Evolutionary conservation across 2,329 filamentous ascomycete genomes (phyloP), one percentile per base, ranked within the genome.

Genomic region (Neofusicoccum sp.): DNA sequence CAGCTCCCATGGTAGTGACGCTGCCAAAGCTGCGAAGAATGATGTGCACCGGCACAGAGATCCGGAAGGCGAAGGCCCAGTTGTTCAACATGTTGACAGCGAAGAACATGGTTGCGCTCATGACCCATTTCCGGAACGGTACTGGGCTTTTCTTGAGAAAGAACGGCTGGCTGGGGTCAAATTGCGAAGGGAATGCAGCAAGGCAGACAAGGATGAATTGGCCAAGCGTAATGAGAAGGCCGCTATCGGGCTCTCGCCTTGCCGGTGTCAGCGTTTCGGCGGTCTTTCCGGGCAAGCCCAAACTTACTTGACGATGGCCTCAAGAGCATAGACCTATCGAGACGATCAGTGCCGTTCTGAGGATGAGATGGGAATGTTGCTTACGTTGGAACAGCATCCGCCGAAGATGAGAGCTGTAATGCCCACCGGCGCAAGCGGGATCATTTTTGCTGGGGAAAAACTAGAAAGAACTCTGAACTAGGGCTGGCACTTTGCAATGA

Each of bases 81-180:
- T 99, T 99, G 78, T 99, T 99, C 71, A 99, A 79, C 61, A 98
- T 86, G 69, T 98, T 99, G 76, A 99, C 95, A 64, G 85, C 84
- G 73, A 96, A 95, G 77, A 98, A 98, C 67, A 97, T 84, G 3
- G 89, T 79, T 43, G 96, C 96, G 71, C 96, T 97, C 69, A 93
- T 81, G 53, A 90, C 72, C 93, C 95, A 98, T 71, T 91, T 89
- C 49, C 83, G 82, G 59, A 98, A 80, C 0, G 95, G 95, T 3
- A 98, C 91, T 56, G 86, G 86, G 65, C 93, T 92, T 16, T 85
- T 85, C 61, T 85, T 86, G 45, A 98, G 75, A 69, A 90, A 93
- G 65, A 91, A 85, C 0, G 88, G 87, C 7, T 84, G 84, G 59
- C 85, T 84, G 3, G 73, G 68, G 30, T 78, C 75, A 59, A 76